A percentile compares a stretch with the other conserved stretches of the same genome.
phyloP scores from a whole-genome alignment of 2,329 filamentous ascomycete genomes.

The Diaporthe longicolla region DNA sequence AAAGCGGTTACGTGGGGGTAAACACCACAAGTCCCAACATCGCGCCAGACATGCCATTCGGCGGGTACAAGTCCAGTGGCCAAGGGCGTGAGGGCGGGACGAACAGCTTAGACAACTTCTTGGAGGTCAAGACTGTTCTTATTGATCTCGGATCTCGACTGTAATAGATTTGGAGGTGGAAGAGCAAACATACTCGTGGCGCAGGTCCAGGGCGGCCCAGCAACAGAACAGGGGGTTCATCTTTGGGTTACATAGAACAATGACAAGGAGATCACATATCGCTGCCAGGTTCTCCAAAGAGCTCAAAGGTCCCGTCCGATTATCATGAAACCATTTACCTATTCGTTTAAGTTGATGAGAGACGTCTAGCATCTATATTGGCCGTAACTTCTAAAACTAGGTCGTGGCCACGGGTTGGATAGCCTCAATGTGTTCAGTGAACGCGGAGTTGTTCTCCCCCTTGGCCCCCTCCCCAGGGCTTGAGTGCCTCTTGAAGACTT shows the following conservation, averaged over 20 bases:
- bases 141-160: conserved; percentile 47
- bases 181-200: too few species aligned
- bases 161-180: not conserved
- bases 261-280: not conserved
- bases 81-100: conserved; percentile 54
- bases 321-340: not conserved
- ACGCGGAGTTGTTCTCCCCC: not conserved
- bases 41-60: conserved; percentile 58
- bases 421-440: conserved; percentile 16
- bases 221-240: too few species aligned
- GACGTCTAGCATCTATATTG: not conserved
- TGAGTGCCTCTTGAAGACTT: conserved; percentile 49
- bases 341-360: not conserved
- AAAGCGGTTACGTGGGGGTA: conserved; percentile 73
- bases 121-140: conserved; percentile 52
- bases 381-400: not conserved
- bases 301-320: not conserved
- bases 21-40: conserved; percentile 60
- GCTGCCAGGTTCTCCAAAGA: too few species aligned
- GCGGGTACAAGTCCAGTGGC: conserved; percentile 59
- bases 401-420: conserved; percentile 15
- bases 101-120: conserved; percentile 55
- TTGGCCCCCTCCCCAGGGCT: not conserved
- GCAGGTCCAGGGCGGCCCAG: not conserved
- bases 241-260: not conserved